Evolutionary conservation across 208 protist genomes (phyloP).

Genomic region (Wallacemonas sp.): DNA sequence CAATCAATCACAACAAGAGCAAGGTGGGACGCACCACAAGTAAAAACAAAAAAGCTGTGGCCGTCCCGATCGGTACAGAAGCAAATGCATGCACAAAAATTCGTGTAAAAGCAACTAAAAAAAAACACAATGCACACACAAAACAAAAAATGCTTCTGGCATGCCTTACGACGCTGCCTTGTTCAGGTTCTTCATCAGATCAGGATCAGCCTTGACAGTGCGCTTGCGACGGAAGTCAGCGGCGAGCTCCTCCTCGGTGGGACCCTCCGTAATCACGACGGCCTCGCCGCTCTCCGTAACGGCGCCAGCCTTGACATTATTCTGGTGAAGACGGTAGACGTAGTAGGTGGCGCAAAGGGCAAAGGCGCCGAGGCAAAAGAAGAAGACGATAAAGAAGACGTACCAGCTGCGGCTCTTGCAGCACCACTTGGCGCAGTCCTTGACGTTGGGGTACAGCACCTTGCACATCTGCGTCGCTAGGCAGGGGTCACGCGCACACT

Average conservation of each 20-base stretch:
- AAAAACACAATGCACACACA: slow-evolving; percentile 7
- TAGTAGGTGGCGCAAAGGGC: slow-evolving; percentile 68
- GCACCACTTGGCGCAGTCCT: slow-evolving; percentile 78
- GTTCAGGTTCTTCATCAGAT: slow-evolving; percentile 49
- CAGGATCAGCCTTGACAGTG: slow-evolving; percentile 55
- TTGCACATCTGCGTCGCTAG: slow-evolving; percentile 70
- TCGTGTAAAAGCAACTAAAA: slow-evolving; percentile 12
- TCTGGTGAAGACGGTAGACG: slow-evolving; percentile 72
- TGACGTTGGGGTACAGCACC: slow-evolving; percentile 36
- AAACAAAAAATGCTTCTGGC: neutral
- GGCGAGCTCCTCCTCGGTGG: slow-evolving; percentile 35
- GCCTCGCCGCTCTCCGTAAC: slow-evolving; percentile 56
- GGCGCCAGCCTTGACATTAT: slow-evolving; percentile 67
- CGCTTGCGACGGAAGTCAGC: slow-evolving; percentile 52
- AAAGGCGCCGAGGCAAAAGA: slow-evolving; percentile 74
- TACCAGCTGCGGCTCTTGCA: slow-evolving; percentile 65
- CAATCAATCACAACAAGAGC: no score
- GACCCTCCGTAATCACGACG: slow-evolving; percentile 31
- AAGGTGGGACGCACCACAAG: no score
- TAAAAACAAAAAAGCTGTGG: no score
- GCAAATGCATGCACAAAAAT: no score
- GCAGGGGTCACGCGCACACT: slow-evolving; percentile 77
- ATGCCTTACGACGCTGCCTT: slow-evolving; percentile 14
- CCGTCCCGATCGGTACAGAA: no score
- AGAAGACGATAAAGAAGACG: slow-evolving; percentile 79